Conservation (phyloP, 345 rosid genomes). For the Dimocarpus longan region DNA sequence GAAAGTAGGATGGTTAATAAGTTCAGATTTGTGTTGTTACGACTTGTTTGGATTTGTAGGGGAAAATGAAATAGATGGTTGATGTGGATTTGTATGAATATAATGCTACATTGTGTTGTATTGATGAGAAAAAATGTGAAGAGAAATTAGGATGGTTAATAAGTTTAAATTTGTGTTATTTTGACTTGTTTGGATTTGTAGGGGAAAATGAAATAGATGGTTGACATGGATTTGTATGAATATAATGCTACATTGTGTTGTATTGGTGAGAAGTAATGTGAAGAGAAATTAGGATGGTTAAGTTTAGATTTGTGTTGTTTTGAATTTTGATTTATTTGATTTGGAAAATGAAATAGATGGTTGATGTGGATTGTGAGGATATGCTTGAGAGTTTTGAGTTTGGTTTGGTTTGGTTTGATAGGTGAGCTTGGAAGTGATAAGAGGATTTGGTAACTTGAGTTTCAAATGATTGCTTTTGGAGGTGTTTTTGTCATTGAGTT, state of each 20-base stretch:
- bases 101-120: background rate
- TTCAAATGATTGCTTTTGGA: background rate
- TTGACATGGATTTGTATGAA: too few species aligned
- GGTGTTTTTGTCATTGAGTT: background rate
- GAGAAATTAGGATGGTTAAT: background rate
- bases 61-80: background rate
- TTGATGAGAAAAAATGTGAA: background rate
- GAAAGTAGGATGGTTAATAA: background rate
- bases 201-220: background rate
- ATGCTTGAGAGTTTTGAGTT: background rate
- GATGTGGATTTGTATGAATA: too few species aligned
- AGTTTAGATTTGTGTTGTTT: too few species aligned
- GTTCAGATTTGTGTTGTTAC: background rate
- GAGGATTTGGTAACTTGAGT: background rate
- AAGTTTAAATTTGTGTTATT: background rate
- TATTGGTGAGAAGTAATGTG: too few species aligned
- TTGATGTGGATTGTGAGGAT: background rate
- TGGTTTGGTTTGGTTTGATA: slow-evolving; percentile 1
- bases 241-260: background rate
- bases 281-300: too few species aligned
- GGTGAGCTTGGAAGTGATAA: background rate
- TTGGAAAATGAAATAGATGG: background rate
- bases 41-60: background rate
- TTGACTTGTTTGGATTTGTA: background rate
- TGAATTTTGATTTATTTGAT: too few species aligned